Evolutionary conservation across 164 flowering plant species (phyloP).

Genomic region (Macadamia integrifolia): DNA sequence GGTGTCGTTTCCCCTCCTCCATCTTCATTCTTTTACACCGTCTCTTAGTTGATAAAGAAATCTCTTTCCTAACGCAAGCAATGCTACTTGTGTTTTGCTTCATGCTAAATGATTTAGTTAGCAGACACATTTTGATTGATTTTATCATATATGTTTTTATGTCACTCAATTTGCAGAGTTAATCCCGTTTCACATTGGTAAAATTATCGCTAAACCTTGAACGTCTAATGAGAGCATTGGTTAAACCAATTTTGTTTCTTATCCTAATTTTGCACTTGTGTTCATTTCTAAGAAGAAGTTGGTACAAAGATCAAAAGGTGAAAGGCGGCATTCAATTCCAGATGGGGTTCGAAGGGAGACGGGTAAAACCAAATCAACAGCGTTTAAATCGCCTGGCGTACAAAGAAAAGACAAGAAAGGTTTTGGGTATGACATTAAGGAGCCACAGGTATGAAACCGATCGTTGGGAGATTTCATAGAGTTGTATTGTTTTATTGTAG

Average conservation of each 20-base stretch:
- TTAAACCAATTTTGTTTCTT: not conserved
- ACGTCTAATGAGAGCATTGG: too few species aligned
- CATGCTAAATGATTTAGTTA: not conserved
- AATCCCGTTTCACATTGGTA: not conserved
- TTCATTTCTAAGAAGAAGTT: constrained; percentile 35
- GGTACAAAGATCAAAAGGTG: constrained; percentile 35
- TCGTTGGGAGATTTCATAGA: not conserved
- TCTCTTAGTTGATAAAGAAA: too few species aligned
- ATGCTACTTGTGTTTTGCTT: not conserved
- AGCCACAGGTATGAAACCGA: constrained; percentile 49
- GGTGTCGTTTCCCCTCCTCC: too few species aligned
- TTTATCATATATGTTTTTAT: not conserved
- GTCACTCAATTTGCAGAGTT: not conserved
- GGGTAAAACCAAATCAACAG: constrained; percentile 32
- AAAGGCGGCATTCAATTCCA: constrained; percentile 16
- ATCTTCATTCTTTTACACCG: too few species aligned
- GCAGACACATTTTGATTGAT: not conserved
- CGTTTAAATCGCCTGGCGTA: constrained; percentile 42
- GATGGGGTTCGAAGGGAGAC: constrained; percentile 28
- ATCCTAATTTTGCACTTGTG: not conserved
- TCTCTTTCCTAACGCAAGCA: too few species aligned
- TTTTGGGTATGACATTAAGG: constrained; percentile 39
- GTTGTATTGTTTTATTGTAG: too few species aligned
- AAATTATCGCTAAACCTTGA: not conserved
- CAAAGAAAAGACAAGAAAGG: constrained; percentile 56